phyloP scores from a whole-genome alignment of 768 basidiomycete species.

The Termitomyces sp. region DNA sequence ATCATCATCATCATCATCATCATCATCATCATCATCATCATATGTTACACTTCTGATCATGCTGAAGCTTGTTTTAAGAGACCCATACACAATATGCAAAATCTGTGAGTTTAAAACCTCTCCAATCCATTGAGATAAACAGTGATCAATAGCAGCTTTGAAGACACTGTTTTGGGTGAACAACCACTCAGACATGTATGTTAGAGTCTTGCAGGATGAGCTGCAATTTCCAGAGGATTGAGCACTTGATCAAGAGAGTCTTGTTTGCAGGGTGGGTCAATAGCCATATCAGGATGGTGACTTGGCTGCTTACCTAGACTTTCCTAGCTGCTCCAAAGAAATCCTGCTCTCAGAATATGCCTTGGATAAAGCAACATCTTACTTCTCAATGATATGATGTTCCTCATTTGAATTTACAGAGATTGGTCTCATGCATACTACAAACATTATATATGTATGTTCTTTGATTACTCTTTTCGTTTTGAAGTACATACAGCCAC shows the following conservation, averaged over 20 bases:
- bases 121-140: constrained; percentile 7
- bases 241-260: constrained; percentile 88
- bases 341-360: constrained; percentile 88
- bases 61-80: constrained; percentile 14
- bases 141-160: constrained; percentile 6
- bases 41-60: not conserved
- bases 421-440: constrained; percentile 94
- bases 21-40: too few species aligned
- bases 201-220: constrained; percentile 86
- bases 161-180: constrained; percentile 92
- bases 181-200: constrained; percentile 94
- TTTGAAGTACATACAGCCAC: constrained; percentile 28
- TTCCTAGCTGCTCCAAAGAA: constrained; percentile 80
- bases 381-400: constrained; percentile 81
- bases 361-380: constrained; percentile 89
- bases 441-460: constrained; percentile 88
- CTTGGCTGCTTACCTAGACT: constrained; percentile 3
- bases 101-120: constrained; percentile 29
- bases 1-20: too few species aligned
- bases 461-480: constrained; percentile 6
- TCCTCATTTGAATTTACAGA: constrained; percentile 34
- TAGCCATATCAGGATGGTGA: constrained; percentile 1
- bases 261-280: constrained; percentile 82
- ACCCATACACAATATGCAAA: constrained; percentile 21
- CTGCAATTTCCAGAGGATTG: constrained; percentile 85